Base-by-base conservation (phyloP, 768 basidiomycete genomes). In the Trichaptum fuscoviolaceum region DNA sequence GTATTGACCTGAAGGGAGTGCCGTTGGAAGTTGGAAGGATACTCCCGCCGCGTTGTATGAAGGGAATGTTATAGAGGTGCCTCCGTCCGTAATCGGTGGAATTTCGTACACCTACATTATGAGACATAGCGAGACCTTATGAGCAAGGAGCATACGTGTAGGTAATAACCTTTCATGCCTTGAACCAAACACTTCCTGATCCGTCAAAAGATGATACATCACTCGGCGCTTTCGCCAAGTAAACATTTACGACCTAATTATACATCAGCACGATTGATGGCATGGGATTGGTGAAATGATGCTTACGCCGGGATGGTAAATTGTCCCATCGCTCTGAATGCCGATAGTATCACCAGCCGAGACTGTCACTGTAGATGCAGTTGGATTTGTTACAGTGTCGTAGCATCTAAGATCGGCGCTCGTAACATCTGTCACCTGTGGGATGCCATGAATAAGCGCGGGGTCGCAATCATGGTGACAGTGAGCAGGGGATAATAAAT, bases 401-500 rank as follows among this genome's bases (percentile, higher is more conserved):
- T 84, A 83, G 75, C 83, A 84, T 35, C 82, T 75, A 72, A 84
- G 77, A 65, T 83, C 82, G 20, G 73, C 62, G 69, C 80, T 82
- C 57, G 73, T 81, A 57, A 84, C 82, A 67, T 83, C 79, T 30
- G 78, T 79, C 30, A 84, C 80, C 80, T 81, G 58, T 58, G 58
- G 63, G 23, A 30, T 15, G 8, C 30, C 30, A 52, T 52, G 42
- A 20, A 6, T 12, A 52, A 52, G 42, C 15, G 42, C 15, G 20
- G 15, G 42, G 20, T 52, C 20, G 12, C 15, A 6, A 57, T 27
- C 27, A 1, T 12, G 52, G 57, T 34, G 63, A 62, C 35, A 42
- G 23, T 25, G 10, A 17, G 25, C 20, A 12, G 42, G 17, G 35
- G 35, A 36, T 7, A 36, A 64, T 12, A 23, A 30, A 35, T 18